These are phyloP conservation scores for Lablab purpureus DNA, from an alignment of 306 rosid genomes.

Conservation along the genomic window DNA sequence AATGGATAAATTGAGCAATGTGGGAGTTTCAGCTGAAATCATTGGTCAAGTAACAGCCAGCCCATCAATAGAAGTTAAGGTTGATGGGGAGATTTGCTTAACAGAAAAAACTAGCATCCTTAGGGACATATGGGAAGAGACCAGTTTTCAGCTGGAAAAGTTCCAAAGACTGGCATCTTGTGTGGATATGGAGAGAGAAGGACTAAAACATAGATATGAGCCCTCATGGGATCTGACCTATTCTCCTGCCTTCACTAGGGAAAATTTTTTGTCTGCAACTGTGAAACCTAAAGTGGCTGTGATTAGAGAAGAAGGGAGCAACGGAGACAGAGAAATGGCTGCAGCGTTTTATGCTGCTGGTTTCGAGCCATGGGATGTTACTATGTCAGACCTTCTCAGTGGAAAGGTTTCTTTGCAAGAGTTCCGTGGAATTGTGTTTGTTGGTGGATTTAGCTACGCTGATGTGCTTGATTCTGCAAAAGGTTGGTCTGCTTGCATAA, in stretches of 20 bases:
- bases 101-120: slow-evolving; percentile 65
- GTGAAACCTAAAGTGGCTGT: slow-evolving; percentile 84
- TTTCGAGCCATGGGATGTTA: slow-evolving; percentile 89
- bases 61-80: slow-evolving; percentile 66
- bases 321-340: slow-evolving; percentile 95
- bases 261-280: slow-evolving; percentile 59
- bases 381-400: slow-evolving; percentile 87
- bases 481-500: slow-evolving; percentile 90
- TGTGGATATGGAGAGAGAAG: slow-evolving; percentile 82
- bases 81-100: slow-evolving; percentile 68
- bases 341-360: slow-evolving; percentile 87
- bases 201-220: slow-evolving; percentile 70
- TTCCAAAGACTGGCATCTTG: slow-evolving; percentile 82
- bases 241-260: slow-evolving; percentile 74
- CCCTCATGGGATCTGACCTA: slow-evolving; percentile 80
- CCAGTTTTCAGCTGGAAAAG: slow-evolving; percentile 82
- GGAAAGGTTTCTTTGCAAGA: slow-evolving; percentile 67
- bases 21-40: slow-evolving; percentile 62
- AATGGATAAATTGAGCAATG: slow-evolving; percentile 52
- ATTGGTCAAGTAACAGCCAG: slow-evolving; percentile 69
- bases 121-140: slow-evolving; percentile 87
- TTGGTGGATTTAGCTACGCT: slow-evolving; percentile 95
- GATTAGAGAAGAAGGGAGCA: slow-evolving; percentile 96
- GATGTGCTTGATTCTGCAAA: slow-evolving; percentile 96
- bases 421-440: slow-evolving; percentile 77